Conservation (phyloP, 768 basidiomycete species). For the Cubamyces sp. region DNA sequence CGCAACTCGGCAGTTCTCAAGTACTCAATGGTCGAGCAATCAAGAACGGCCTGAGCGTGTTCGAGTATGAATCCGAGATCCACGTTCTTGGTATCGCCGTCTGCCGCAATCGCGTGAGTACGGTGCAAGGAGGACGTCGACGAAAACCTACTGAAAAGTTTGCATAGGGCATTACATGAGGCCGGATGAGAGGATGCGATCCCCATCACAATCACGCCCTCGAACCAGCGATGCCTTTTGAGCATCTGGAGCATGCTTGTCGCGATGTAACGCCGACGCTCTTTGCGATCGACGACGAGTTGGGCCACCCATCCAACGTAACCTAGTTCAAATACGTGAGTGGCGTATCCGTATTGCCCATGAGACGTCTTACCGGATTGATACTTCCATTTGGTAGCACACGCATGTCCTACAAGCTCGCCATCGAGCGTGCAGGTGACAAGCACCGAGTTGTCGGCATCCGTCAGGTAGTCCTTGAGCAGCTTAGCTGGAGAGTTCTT, state of each 20-base stretch:
- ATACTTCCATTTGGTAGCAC: conserved; percentile 38
- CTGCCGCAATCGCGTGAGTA: background rate
- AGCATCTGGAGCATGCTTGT: conserved; percentile 35
- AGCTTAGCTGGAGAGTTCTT: conserved; percentile 14
- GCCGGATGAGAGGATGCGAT: conserved; percentile 40
- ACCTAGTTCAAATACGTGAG: conserved; percentile 18
- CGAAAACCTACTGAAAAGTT: conserved; percentile 32
- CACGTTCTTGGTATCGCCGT: conserved; percentile 9
- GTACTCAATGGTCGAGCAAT: conserved; percentile 30
- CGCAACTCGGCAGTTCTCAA: conserved; percentile 29
- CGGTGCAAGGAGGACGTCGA: background rate
- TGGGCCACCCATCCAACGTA: conserved; percentile 41
- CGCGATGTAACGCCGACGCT: conserved; percentile 37
- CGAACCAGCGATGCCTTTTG: conserved; percentile 21
- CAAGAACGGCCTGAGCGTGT: conserved; percentile 30
- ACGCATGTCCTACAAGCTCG: conserved; percentile 37
- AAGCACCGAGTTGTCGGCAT: conserved; percentile 28
- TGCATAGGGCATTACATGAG: conserved; percentile 34
- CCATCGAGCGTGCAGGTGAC: conserved; percentile 23
- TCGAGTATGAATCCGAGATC: conserved; percentile 29
- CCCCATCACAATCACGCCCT: conserved; percentile 33
- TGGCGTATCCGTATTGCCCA: no score
- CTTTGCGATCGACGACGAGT: conserved; percentile 35
- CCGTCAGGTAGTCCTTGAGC: conserved; percentile 12
- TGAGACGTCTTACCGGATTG: conserved; percentile 23